Percentiles rank a stretch among this genome's conserved stretches.
phyloP scores from a whole-genome alignment of 2,329 filamentous ascomycete genomes.

The Talaromyces sp. region DNA sequence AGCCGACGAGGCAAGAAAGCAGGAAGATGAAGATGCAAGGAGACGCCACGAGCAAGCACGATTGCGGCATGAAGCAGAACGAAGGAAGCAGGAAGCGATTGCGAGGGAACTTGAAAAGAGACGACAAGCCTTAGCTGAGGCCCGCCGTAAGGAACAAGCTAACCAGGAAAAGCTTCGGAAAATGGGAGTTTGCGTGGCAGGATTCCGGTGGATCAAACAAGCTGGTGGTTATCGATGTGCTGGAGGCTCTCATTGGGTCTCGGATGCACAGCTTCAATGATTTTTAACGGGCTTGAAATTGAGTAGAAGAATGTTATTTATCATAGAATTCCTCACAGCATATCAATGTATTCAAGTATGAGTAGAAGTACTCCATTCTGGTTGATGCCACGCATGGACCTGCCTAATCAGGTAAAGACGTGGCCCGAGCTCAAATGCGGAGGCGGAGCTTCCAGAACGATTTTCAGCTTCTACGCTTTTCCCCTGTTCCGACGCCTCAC shows the following conservation, averaged over 20 bases:
- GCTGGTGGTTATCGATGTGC: conserved; percentile 55
- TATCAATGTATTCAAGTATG: no score
- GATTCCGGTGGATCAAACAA: conserved; percentile 59
- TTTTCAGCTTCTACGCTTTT: not conserved
- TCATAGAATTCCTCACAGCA: no score
- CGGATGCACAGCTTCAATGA: no score
- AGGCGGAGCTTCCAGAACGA: conserved; percentile 3
- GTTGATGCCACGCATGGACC: not conserved
- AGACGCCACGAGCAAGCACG: conserved; percentile 27
- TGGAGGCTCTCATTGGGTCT: conserved; percentile 51
- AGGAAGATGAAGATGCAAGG: conserved; percentile 9
- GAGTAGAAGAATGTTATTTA: no score
- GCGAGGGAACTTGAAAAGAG: conserved; percentile 17
- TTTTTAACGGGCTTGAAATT: no score
- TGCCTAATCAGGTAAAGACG: conserved; percentile 2
- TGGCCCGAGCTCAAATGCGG: conserved; percentile 8
- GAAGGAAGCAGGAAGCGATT: conserved; percentile 21
- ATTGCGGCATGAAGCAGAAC: conserved; percentile 17
- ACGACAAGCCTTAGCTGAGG: conserved; percentile 33
- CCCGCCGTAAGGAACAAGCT: conserved; percentile 30
- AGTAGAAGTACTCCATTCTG: not conserved
- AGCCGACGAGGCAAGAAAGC: conserved; percentile 1
- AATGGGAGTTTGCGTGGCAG: conserved; percentile 52
- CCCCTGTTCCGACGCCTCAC: not conserved
- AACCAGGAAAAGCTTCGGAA: conserved; percentile 44